Percentiles rank a stretch among this genome's conserved stretches.
Evolutionary conservation across 306 rosid species (phyloP).

Genomic region (Heteromeles arbutifolia): DNA sequence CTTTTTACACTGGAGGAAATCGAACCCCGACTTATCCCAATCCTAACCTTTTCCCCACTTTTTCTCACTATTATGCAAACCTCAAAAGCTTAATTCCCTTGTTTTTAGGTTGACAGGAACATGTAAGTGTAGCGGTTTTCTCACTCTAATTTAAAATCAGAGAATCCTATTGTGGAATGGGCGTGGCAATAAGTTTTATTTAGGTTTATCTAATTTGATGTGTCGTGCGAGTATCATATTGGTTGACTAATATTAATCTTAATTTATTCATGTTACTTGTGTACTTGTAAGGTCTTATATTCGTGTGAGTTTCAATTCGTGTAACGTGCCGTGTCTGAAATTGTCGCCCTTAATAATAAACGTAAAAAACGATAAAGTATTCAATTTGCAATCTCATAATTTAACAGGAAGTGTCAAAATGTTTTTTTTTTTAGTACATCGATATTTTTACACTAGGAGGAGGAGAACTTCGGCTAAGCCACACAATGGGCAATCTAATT

Average conservation of each 20-base stretch:
- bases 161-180: not conserved
- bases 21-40: no score
- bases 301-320: no score
- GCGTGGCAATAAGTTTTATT: not conserved
- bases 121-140: not conserved
- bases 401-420: no score
- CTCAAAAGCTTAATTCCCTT: not conserved
- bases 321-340: not conserved
- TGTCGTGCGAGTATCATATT: no score
- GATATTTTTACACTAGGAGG: no score
- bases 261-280: not conserved
- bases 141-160: not conserved
- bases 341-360: no score
- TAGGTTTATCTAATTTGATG: not conserved
- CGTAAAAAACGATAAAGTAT: no score
- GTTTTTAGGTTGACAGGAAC: no score
- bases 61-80: not conserved
- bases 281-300: not conserved
- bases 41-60: no score
- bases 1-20: no score
- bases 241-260: not conserved
- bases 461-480: rapidly evolving
- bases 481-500: no score
- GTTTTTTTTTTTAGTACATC: no score
- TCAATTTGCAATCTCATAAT: not conserved